Percentiles rank a stretch among this genome's conserved stretches.
phyloP scores from a whole-genome alignment of 768 basidiomycete genomes.

The Russula sp. region DNA sequence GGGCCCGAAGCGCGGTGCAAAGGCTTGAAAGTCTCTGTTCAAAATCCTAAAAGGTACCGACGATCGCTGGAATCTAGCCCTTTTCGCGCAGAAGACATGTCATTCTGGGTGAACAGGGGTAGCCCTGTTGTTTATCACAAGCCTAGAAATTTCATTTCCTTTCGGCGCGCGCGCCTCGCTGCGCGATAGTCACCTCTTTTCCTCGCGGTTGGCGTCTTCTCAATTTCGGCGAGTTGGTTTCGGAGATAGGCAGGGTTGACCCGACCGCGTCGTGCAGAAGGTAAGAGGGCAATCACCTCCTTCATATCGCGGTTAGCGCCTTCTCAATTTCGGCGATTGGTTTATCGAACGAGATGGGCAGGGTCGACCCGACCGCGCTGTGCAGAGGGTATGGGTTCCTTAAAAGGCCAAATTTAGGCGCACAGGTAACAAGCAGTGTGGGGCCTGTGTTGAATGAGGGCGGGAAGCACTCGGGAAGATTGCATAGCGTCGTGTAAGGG shows the following conservation, averaged over 20 bases:
- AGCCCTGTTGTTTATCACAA: background rate
- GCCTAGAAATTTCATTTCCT: background rate
- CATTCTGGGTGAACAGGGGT: background rate
- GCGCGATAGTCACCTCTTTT: background rate
- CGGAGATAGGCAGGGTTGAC: background rate
- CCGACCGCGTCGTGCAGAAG: background rate
- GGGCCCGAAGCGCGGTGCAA: background rate
- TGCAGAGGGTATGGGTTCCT: background rate
- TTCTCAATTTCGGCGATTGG: background rate
- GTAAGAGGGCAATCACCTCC: background rate
- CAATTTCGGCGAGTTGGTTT: background rate
- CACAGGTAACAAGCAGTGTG: background rate
- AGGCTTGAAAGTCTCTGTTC: background rate
- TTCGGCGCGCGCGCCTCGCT: background rate
- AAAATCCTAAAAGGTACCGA: background rate
- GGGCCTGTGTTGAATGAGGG: background rate
- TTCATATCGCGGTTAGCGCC: background rate
- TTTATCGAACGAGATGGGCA: background rate
- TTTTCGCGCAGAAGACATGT: background rate
- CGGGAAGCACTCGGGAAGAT: background rate
- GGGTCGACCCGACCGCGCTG: background rate
- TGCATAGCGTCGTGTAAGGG: background rate
- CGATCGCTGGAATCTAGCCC: background rate
- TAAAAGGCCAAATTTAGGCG: background rate
- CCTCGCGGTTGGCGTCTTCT: background rate